Conservation (phyloP, 2,329 filamentous ascomycete genomes). For the Alternaria sp. region DNA sequence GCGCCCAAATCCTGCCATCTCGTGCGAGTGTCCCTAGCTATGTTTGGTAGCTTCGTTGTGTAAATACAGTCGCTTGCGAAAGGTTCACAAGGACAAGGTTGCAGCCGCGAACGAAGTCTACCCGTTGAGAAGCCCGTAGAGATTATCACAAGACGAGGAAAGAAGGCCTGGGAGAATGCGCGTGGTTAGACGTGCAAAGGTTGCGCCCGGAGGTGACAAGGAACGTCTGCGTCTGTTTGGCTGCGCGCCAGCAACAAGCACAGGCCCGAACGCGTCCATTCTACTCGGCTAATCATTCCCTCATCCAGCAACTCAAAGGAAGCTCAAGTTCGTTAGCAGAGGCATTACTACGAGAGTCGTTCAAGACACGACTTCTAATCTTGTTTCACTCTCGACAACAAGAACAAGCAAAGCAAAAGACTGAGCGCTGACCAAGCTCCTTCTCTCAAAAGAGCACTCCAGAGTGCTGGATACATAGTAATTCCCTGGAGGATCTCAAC, state of each 20-base stretch:
- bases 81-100: neutral
- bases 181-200: neutral
- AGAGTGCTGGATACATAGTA: neutral
- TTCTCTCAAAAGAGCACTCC: neutral
- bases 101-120: neutral
- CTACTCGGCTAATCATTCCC: slow-evolving; percentile 32
- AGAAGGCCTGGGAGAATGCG: neutral
- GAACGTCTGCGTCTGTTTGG: slow-evolving; percentile 10
- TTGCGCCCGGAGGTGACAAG: slow-evolving; percentile 3
- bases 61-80: neutral
- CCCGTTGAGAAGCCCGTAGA: neutral
- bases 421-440: neutral
- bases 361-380: neutral
- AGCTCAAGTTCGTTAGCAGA: slow-evolving; percentile 14
- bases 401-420: neutral
- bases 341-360: neutral
- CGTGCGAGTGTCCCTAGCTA: slow-evolving; percentile 1
- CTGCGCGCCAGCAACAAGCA: slow-evolving; percentile 19
- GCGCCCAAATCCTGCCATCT: slow-evolving; percentile 56
- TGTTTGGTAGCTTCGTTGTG: neutral
- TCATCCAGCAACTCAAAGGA: slow-evolving; percentile 10
- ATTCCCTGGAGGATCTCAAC: neutral
- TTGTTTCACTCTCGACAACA: neutral
- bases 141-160: neutral
- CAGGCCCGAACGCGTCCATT: slow-evolving; percentile 30